Evolutionary conservation across 1,139 yeast species (phyloP), one percentile per base, ranked within the genome.

Genomic region (Citeromyces siamensis): DNA sequence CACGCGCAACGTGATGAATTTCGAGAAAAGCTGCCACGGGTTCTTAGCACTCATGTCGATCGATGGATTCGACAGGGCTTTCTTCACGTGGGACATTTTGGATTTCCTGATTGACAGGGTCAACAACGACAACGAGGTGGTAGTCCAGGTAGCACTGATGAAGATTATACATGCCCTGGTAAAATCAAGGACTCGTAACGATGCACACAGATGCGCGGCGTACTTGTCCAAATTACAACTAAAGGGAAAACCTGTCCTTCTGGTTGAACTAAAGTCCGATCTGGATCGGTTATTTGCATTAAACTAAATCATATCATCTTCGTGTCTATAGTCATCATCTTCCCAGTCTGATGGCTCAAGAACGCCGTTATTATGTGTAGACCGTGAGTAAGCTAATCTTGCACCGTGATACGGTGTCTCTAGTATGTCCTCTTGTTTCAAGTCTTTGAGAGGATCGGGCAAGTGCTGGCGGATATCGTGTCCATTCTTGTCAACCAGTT

Each of bases 401-500:
- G 38, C 38, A 9, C 28, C 21, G 28, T 22, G 19, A 19, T 32
- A 36, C 9, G 38, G 33, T n/a, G 19, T 16, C 10, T 22, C 19
- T n/a, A 31, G 19, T n/a, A 48, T 32, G 10, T 41, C 47, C 7
- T 37, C 43, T 10, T 45, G 43, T 34, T 41, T 47, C n/a, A 50
- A 19, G 38, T 49, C 51, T 27, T 37, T 41, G 22, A 54, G 41
- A 14, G 58, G 57, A 39, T 54, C 58, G 2, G 56, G 50, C 4
- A 53, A 39, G 40, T 46, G 39, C 27, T 51, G 54, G 29, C 61
- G 43, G 4, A 59, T 51, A 40, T 59, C 64, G 21, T 48, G 47
- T 3, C 65, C 63, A 1, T 51, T 34, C 16, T 23, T 19, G 34
- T 52, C 55, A 21, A 53, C 43, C 21, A 55, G 46, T 36, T 48